Evolutionary conservation across 2,329 filamentous ascomycete species (phyloP), one percentile per base, ranked within the genome.

Genomic region (Thermothelomyces thermophilus): DNA sequence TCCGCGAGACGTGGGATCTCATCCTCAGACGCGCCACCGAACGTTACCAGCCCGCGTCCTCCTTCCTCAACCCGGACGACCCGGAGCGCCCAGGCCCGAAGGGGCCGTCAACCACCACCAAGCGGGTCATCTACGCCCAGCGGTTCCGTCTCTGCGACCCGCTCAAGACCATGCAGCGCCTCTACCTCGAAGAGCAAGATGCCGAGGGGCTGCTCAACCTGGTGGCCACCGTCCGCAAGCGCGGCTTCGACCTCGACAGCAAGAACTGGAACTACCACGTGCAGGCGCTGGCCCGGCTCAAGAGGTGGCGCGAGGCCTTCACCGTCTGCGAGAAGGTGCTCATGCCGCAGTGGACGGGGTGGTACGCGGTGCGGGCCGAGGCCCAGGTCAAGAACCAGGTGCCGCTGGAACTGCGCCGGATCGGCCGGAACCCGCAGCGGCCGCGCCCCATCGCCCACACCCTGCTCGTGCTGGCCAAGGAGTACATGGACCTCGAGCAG

Each of bases 251-350:
- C 24, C 68, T 96, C 50, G 84, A 88, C 61, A 83, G 79, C 63
- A 77, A 76, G 59, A 90, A 87, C 58, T 95, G 89, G 89, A 93
- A 95, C 63, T 74, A 78, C 44, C 83, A 87, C 56, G 76, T 95
- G 48, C 80, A 85, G 59, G 68, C 75, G 44, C 79, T 96, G 24
- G 79, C 82, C 20, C 70, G 73, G 13, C 73, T 81, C 47, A 74
- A 76, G 40, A 73, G 76, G 40, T 76, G 77, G 59, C 68, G 79
- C 41, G 73, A 84, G 17, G 90, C 90, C 33, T 95, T 93, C 67
- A 63, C 70, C 19, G 68, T 83, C 45, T 91, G 87, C 63, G 91
- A 97, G 69, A 69, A 74, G 22, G 79, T 81, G 53, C 82, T 97
- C 48, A 94, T 95, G 78, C 75, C 79, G 1, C 74, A 79, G 30